Evolutionary conservation across 169 alveolate genomes (phyloP), one percentile per base, ranked within the genome.

Genomic region (Plasmodium falciparum): DNA sequence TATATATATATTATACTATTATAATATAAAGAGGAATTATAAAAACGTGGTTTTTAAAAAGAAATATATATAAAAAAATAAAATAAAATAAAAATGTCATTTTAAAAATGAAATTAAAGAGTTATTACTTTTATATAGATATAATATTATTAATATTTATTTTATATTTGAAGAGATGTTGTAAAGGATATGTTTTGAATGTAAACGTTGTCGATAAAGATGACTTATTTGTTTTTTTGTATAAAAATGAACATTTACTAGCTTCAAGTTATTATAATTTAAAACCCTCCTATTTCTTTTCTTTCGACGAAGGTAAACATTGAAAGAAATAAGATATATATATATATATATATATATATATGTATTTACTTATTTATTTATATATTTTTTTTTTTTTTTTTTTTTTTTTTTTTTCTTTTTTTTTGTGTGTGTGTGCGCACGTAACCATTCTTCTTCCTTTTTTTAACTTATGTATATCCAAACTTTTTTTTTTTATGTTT

Each of bases 251-350:
- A 70, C 89, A 78, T 24, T 22, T 78, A 62, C 22, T 78, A 78
- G 89, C 89, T 15, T 73, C 89, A 33, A 78, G 89, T 47, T 78
- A 78, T 58, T 78, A 78, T 73, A 78, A 78, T 45, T 66, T 78
- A 43, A 78, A 78, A 47, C 89, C 89, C 13, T 78, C 89, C 11
- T 78, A 78, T 78, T 78, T 78, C 49, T 78, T 78, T 66, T 78
- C 89, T 15, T 73, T 78, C 15, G 78, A 78, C 11, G 80, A 78
- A 78, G 89, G 89, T 78, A 65, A 58, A 12, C 13, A 39, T 0
- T 5, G 47, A 39, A 39, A 39, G 9, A 39, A 39, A 5, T 33
- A 33, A 8, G 15, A 61, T 61, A 65, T 26, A 12, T 26, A 65
- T 65, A 12, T 24, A 26, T 24, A 65, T 24, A 7, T 11, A 65